A percentile compares a stretch with the other conserved stretches of the same genome.
Evolutionary conservation across 306 rosid genomes (phyloP).

Genomic region (Hippophae gyantsensis): DNA sequence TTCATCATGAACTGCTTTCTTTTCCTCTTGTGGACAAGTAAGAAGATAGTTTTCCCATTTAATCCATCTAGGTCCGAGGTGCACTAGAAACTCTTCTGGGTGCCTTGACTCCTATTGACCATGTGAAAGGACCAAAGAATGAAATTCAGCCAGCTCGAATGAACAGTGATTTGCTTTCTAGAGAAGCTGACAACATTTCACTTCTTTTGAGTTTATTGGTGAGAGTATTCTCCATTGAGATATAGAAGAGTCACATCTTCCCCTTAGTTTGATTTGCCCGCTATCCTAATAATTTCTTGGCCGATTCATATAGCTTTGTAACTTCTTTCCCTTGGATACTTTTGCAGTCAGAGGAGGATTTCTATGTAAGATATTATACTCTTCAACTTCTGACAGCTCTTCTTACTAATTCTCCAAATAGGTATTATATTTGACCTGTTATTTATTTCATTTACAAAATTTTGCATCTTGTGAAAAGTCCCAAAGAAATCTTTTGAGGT

Average conservation of each 20-base stretch:
- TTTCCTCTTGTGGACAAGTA: no score
- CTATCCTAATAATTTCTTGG: slow-evolving; percentile 8
- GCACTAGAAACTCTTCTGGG: slow-evolving; percentile 79
- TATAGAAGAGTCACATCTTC: slow-evolving; percentile 2
- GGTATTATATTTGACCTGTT: slow-evolving; percentile 40
- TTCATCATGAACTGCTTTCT: no score
- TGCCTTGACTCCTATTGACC: slow-evolving; percentile 80
- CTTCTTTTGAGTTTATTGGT: slow-evolving; percentile 91
- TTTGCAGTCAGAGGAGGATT: slow-evolving; percentile 87
- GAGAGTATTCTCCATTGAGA: slow-evolving; percentile 29
- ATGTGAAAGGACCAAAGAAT: slow-evolving; percentile 52
- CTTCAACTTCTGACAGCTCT: slow-evolving; percentile 90
- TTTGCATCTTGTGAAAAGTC: slow-evolving; percentile 9
- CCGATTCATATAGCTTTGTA: slow-evolving; percentile 9
- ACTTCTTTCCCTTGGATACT: slow-evolving; percentile 13
- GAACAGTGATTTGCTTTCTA: slow-evolving; percentile 83
- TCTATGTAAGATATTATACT: slow-evolving; percentile 85
- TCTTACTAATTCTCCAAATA: slow-evolving; percentile 69
- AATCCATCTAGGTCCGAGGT: slow-evolving; percentile 66
- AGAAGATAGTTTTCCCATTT: slow-evolving; percentile 13
- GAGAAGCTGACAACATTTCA: slow-evolving; percentile 78
- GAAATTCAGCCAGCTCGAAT: slow-evolving; percentile 77
- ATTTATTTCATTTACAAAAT: slow-evolving; percentile 11
- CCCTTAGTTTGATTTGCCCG: background rate
- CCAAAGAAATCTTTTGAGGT: slow-evolving; percentile 28